These are phyloP conservation scores for Teratosphaeria zuluensis DNA, from an alignment of 2,329 filamentous ascomycete genomes.

Conservation along the genomic window DNA sequence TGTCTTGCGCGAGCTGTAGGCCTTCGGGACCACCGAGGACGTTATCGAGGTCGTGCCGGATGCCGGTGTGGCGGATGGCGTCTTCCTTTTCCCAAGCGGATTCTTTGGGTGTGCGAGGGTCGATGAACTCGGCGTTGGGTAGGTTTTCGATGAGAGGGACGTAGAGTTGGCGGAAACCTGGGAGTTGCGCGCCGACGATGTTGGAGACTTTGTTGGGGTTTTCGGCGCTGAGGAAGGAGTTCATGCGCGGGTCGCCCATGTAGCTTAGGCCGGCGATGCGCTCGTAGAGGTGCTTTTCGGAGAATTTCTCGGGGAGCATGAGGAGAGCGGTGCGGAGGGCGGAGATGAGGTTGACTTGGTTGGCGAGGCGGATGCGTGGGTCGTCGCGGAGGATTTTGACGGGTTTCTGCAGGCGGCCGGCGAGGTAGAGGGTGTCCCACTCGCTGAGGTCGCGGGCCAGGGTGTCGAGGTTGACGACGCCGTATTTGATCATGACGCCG, in stretches of 20 bases:
- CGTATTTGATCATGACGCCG: conserved; percentile 94
- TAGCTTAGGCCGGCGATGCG: conserved; percentile 91
- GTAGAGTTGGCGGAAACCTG: conserved; percentile 86
- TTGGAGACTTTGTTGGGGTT: conserved; percentile 88
- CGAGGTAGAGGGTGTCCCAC: conserved; percentile 95
- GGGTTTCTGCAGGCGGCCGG: conserved; percentile 89
- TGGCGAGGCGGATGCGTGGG: conserved; percentile 80
- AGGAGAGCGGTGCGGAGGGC: conserved; percentile 83
- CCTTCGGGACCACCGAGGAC: conserved; percentile 46
- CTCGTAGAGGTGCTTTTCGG: conserved; percentile 76
- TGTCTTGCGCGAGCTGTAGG: conserved; percentile 69
- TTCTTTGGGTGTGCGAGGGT: conserved; percentile 46
- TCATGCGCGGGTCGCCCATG: conserved; percentile 93
- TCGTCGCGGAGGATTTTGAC: conserved; percentile 96
- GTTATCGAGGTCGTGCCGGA: conserved; percentile 43
- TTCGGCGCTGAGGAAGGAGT: conserved; percentile 55
- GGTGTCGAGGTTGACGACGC: conserved; percentile 88
- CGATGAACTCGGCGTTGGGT: conserved; percentile 74
- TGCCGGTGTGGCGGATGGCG: conserved; percentile 25
- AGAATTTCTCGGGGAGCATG: conserved; percentile 73
- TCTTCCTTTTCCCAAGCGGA: conserved; percentile 29
- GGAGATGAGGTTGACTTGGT: conserved; percentile 90
- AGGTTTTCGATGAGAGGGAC: conserved; percentile 80
- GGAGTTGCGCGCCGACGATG: conserved; percentile 84
- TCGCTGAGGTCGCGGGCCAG: conserved; percentile 75